Evolutionary conservation across 306 rosid species (phyloP), one percentile per base, ranked within the genome.

Genomic region (Prunus mira): DNA sequence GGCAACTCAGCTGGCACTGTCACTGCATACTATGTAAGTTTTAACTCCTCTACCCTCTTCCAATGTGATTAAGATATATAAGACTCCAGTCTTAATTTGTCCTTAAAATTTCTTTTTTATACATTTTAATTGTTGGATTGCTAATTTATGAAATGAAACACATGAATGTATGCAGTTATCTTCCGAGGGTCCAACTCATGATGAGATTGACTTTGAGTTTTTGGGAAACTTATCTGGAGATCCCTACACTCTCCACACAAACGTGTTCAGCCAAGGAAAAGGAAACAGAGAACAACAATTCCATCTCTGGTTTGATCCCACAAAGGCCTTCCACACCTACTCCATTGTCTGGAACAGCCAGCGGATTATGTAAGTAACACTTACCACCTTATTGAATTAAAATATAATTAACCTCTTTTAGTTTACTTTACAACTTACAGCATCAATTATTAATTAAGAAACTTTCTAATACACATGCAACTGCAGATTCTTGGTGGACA

Each of bases 1-100:
- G 96, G 93, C 30, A 88, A 93, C 79, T 93, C 98, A 12, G 98
- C 96, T 65, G 96, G 97, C 80, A 91, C 98, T 15, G 96, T 89
- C 77, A 89, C 98, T 45, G 81, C 97, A 22, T 93, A 80, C 50
- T 93, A 93, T 55, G 97, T 93, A 88, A 32, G 89, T 74, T n/a
- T 34, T 18, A 6, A 2, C 14, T 32, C 38, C 38, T 32, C 38
- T 0, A 5, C 38, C 6, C 38, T 32, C 38, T 32, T 32, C 7
- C 38, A 32, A 32, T 32, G 38, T 32, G 38, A 32, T 0, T 32
- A 5, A 32, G 38, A 32, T 32, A 32, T 0, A 32, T 32, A 32
- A 32, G 1, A 32, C 38, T 32, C 38, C 1, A 32, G 38, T 32
- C 38, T 32, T 32, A 32, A 47, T 47, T 47, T 47, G 52, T 47